Base-by-base conservation (phyloP, 169 alveolate species). In the Eimeria acervulina region DNA sequence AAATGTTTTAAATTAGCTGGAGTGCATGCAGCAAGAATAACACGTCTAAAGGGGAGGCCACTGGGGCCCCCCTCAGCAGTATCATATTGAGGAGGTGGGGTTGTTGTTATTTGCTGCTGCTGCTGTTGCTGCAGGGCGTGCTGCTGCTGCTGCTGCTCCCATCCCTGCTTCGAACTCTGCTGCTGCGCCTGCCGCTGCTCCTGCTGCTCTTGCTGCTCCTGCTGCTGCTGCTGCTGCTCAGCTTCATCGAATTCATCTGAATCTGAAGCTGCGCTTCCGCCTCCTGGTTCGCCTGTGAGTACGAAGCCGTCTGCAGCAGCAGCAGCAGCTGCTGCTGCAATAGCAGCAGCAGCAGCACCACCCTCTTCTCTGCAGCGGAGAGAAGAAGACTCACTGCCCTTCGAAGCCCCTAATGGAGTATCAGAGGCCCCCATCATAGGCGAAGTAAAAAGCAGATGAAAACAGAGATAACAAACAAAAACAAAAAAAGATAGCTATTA, bases 301-400 rank as follows among this genome's bases (percentile, higher is more conserved):
- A 68, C 28, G 80, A 13, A 36, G 38, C n/a, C n/a, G n/a, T n/a
- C n/a, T n/a, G n/a, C n/a, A n/a, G n/a, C n/a, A n/a, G n/a, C n/a
- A n/a, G n/a, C n/a, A n/a, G n/a, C n/a, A 33, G 85, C 44, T 74
- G 80, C 80, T 17, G 80, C 80, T 12, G 80, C 80, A 68, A 68
- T 68, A 26, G 80, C 80, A 28, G 80, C 80, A 26, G 80, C 80
- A 21, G 80, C 80, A 26, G 80, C 80, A 12, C n/a, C 80, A 68
- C 38, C 80, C 10, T 68, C 80, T 68, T 68, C 80, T 68, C 80
- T 68, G 38, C 80, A 26, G 28, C 15, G 80, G 10, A 68, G 0
- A 36, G 80, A 28, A 36, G 80, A 1, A 13, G 80, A 28, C 38
- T 68, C 80, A 26, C n/a, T 68, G 19, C 28, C 80, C 19, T 26